phyloP scores from a whole-genome alignment of 495 filamentous ascomycete genomes.

The Penicillium parvum region DNA sequence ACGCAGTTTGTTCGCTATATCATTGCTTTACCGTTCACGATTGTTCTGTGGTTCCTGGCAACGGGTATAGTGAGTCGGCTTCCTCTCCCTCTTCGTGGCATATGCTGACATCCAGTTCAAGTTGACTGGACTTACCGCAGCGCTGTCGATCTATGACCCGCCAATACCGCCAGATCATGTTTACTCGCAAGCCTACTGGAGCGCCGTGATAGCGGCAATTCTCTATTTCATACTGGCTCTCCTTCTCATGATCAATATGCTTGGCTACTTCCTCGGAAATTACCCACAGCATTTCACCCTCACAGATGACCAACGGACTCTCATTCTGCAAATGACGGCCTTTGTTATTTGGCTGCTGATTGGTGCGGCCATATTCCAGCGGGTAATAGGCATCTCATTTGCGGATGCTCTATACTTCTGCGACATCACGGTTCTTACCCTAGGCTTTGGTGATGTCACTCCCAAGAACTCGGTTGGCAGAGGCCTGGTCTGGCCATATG shows the following conservation, averaged over 20 bases:
- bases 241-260: constrained; percentile 71
- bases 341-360: constrained; percentile 61
- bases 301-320: constrained; percentile 64
- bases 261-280: constrained; percentile 71
- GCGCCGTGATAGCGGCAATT: constrained; percentile 64
- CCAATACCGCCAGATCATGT: constrained; percentile 54
- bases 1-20: constrained; percentile 75
- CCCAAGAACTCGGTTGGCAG: constrained; percentile 47
- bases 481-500: constrained; percentile 73
- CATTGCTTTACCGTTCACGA: constrained; percentile 64
- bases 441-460: constrained; percentile 61
- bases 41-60: constrained; percentile 64
- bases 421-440: constrained; percentile 60
- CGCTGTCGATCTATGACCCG: constrained; percentile 57
- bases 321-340: constrained; percentile 61
- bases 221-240: constrained; percentile 61
- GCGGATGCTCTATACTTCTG: constrained; percentile 60
- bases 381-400: constrained; percentile 44
- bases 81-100: neutral
- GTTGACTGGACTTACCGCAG: constrained; percentile 57
- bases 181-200: constrained; percentile 75
- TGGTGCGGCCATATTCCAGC: constrained; percentile 54
- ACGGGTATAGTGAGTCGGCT: constrained; percentile 55
- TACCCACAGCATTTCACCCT: constrained; percentile 73
- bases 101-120: constrained; percentile 19